phyloP scores from a whole-genome alignment of 192 early-diverging fungal genomes.

The Coemansia sp. region DNA sequence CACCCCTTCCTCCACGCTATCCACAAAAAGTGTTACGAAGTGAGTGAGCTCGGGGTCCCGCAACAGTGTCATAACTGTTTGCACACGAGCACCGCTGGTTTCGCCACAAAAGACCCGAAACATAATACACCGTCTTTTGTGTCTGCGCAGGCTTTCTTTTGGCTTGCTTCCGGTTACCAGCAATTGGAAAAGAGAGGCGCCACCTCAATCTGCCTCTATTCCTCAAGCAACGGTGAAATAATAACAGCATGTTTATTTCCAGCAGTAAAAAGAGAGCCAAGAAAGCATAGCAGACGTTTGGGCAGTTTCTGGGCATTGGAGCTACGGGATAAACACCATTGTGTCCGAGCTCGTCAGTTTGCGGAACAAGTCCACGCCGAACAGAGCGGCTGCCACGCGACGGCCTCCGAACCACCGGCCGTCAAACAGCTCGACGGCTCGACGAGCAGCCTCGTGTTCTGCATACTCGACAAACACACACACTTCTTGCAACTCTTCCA shows the following conservation, averaged over 20 bases:
- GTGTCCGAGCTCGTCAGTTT: slow-evolving; percentile 50
- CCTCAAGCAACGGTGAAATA: background rate
- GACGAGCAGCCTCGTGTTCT: slow-evolving; percentile 39
- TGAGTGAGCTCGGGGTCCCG: too few species aligned
- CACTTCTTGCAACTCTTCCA: slow-evolving; percentile 38
- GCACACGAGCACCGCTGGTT: too few species aligned
- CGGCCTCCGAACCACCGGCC: slow-evolving; percentile 84
- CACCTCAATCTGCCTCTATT: background rate
- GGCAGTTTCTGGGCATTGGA: background rate
- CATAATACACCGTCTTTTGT: background rate
- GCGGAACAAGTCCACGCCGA: slow-evolving; percentile 58
- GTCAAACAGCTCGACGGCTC: slow-evolving; percentile 65
- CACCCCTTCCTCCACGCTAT: background rate
- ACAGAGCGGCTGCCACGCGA: slow-evolving; percentile 63
- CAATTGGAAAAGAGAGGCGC: background rate
- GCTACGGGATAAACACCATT: slow-evolving; percentile 49
- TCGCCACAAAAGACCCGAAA: too few species aligned
- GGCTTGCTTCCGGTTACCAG: background rate
- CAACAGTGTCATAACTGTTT: too few species aligned
- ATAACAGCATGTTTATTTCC: too few species aligned
- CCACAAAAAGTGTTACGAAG: too few species aligned
- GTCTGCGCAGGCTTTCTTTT: background rate
- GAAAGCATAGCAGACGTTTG: too few species aligned
- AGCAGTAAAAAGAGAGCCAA: too few species aligned
- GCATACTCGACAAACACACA: slow-evolving; percentile 77